phyloP scores from a whole-genome alignment of 2,329 filamentous ascomycete species.

The Colletotrichum australisinense region DNA sequence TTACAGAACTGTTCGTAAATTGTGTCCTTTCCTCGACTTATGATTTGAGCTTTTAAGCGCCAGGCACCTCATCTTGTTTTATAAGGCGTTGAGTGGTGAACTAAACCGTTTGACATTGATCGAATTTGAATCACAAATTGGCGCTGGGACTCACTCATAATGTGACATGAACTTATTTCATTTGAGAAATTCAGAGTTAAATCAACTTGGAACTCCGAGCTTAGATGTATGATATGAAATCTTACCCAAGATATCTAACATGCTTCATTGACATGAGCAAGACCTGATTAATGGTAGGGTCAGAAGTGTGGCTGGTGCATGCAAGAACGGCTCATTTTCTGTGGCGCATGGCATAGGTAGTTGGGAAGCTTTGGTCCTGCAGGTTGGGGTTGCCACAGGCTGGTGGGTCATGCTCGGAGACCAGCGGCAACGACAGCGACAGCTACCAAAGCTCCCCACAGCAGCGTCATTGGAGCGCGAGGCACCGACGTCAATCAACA shows the following conservation, averaged over 20 bases:
- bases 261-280: neutral
- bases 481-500: conserved; percentile 31
- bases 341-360: neutral
- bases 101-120: too few species aligned
- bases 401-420: neutral
- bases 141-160: too few species aligned
- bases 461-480: conserved; percentile 42
- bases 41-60: too few species aligned
- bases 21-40: too few species aligned
- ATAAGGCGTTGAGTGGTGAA: too few species aligned
- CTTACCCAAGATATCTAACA: neutral
- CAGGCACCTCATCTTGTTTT: too few species aligned
- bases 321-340: neutral
- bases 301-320: neutral
- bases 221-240: too few species aligned
- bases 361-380: neutral
- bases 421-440: conserved; percentile 16
- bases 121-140: too few species aligned
- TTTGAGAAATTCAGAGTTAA: too few species aligned
- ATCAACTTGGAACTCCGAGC: too few species aligned
- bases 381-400: neutral
- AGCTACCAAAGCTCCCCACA: conserved; percentile 38
- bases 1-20: too few species aligned
- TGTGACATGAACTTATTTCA: too few species aligned
- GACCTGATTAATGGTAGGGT: neutral